Percentiles rank a stretch among this genome's conserved stretches.
These are phyloP conservation scores for Volvariella volvacea DNA, from an alignment of 1,284 basidiomycete genomes.

Conservation along the genomic window DNA sequence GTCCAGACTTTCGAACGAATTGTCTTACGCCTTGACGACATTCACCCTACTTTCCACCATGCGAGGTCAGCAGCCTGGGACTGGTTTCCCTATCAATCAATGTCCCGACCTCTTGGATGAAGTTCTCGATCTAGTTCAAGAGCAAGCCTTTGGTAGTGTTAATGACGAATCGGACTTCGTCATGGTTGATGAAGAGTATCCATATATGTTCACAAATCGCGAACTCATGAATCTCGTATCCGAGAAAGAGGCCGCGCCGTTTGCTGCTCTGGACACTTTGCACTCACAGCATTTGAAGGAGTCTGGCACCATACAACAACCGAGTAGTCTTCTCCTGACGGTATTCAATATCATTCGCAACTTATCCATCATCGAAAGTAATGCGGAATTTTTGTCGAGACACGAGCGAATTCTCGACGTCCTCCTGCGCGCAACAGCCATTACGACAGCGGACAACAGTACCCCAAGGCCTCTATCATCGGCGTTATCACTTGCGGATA, in stretches of 20 bases:
- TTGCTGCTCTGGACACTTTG: slow-evolving; percentile 43
- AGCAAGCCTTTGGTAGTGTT: slow-evolving; percentile 65
- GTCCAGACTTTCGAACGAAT: slow-evolving; percentile 76
- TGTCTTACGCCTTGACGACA: slow-evolving; percentile 88
- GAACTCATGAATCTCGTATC: slow-evolving; percentile 54
- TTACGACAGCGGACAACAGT: slow-evolving; percentile 34
- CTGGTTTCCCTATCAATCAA: slow-evolving; percentile 70
- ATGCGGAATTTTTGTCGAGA: slow-evolving; percentile 60
- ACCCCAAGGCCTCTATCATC: slow-evolving; percentile 41
- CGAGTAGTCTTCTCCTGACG: slow-evolving; percentile 64
- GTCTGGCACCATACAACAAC: slow-evolving; percentile 51
- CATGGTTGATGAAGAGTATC: slow-evolving; percentile 20
- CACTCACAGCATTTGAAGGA: slow-evolving; percentile 42
- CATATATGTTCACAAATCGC: slow-evolving; percentile 50
- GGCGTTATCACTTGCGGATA: slow-evolving; percentile 61
- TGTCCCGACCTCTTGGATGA: slow-evolving; percentile 85
- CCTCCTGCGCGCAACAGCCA: slow-evolving; percentile 58
- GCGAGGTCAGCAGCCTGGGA: slow-evolving; percentile 50
- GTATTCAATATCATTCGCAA: slow-evolving; percentile 85
- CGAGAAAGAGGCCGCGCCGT: slow-evolving; percentile 51
- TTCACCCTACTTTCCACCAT: slow-evolving; percentile 82
- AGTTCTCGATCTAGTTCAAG: slow-evolving; percentile 81
- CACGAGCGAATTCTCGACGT: slow-evolving; percentile 62
- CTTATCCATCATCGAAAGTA: slow-evolving; percentile 71
- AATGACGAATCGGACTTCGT: slow-evolving; percentile 31